Percentiles rank a stretch among this genome's conserved stretches.
These are phyloP conservation scores for Clarireedia paspali DNA, from an alignment of 2,329 filamentous ascomycete species.

Conservation along the genomic window DNA sequence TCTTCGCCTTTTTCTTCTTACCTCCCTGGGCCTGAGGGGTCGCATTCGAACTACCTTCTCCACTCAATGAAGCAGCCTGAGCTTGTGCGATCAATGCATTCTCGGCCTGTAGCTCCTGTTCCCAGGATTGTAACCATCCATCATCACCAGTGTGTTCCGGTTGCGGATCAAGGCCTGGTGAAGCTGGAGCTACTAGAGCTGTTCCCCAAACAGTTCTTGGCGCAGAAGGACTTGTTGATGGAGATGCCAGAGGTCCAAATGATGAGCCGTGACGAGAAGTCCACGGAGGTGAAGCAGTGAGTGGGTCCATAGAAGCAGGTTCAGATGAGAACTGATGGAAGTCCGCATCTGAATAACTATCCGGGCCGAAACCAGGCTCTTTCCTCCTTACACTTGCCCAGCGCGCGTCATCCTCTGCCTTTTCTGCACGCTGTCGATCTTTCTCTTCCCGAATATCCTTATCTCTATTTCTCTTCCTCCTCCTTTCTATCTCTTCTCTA, in stretches of 20 bases:
- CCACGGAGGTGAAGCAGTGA: conserved; percentile 40
- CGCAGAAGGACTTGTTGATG: conserved; percentile 73
- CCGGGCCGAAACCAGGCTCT: conserved; percentile 40
- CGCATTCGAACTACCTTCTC: conserved; percentile 14
- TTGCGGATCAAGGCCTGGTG: conserved; percentile 43
- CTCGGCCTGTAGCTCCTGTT: conserved; percentile 65
- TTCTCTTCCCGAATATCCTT: conserved; percentile 65
- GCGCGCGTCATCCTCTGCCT: conserved; percentile 57
- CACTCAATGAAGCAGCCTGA: conserved; percentile 42
- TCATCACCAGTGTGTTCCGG: conserved; percentile 46
- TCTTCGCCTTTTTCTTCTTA: conserved; percentile 67
- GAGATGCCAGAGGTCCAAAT: conserved; percentile 63
- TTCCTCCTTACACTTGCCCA: conserved; percentile 52
- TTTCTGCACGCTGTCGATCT: conserved; percentile 59
- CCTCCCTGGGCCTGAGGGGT: conserved; percentile 18
- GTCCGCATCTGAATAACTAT: conserved; percentile 47
- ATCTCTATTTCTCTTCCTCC: conserved; percentile 57
- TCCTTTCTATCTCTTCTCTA: conserved; percentile 51
- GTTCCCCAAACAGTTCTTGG: conserved; percentile 92
- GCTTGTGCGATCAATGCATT: conserved; percentile 50
- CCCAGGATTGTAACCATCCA: conserved; percentile 81
- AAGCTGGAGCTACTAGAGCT: conserved; percentile 50
- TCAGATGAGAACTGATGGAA: conserved; percentile 64
- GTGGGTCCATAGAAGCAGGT: conserved; percentile 38
- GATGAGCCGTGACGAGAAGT: conserved; percentile 50